phyloP scores from a whole-genome alignment of 768 basidiomycete species.

The Boletus huronensis region DNA sequence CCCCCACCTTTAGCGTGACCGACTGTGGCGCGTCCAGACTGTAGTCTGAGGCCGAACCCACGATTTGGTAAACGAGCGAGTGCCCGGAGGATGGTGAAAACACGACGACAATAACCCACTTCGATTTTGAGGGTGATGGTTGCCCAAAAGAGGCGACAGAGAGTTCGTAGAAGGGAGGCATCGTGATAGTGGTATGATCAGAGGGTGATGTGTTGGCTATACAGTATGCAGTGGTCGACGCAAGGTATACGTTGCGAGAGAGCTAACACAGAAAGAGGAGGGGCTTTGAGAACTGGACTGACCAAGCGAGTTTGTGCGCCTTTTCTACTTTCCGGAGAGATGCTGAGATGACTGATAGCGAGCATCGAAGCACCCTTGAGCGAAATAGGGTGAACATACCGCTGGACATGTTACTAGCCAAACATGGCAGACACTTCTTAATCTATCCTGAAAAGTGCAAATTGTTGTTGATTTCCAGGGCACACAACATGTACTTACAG shows the following conservation, averaged over 20 bases:
- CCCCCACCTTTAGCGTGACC: slow-evolving; percentile 30
- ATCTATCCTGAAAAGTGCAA: slow-evolving; percentile 35
- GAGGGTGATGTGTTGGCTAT: background rate
- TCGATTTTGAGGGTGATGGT: slow-evolving; percentile 17
- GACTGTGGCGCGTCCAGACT: slow-evolving; percentile 32
- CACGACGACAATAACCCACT: slow-evolving; percentile 28
- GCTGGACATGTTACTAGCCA: slow-evolving; percentile 15
- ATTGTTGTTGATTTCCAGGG: slow-evolving; percentile 26
- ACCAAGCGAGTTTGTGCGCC: background rate
- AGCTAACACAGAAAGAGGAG: background rate
- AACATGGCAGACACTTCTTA: slow-evolving; percentile 20
- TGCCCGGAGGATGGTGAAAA: slow-evolving; percentile 28
- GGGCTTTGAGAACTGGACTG: background rate
- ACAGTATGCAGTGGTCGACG: background rate
- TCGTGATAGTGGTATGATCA: slow-evolving; percentile 5
- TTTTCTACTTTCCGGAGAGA: slow-evolving; percentile 22
- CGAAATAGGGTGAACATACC: slow-evolving; percentile 19
- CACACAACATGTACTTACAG: slow-evolving; percentile 17
- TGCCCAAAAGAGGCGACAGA: slow-evolving; percentile 28
- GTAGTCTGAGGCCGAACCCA: slow-evolving; percentile 27
- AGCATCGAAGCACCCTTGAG: slow-evolving; percentile 15
- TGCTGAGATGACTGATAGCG: slow-evolving; percentile 15
- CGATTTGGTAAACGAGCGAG: slow-evolving; percentile 32
- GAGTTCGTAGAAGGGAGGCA: slow-evolving; percentile 35
- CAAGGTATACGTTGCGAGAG: background rate